Evolutionary conservation across 2,329 filamentous ascomycete species (phyloP), one percentile per base, ranked within the genome.

Genomic region (Fusarium protoensiforme): DNA sequence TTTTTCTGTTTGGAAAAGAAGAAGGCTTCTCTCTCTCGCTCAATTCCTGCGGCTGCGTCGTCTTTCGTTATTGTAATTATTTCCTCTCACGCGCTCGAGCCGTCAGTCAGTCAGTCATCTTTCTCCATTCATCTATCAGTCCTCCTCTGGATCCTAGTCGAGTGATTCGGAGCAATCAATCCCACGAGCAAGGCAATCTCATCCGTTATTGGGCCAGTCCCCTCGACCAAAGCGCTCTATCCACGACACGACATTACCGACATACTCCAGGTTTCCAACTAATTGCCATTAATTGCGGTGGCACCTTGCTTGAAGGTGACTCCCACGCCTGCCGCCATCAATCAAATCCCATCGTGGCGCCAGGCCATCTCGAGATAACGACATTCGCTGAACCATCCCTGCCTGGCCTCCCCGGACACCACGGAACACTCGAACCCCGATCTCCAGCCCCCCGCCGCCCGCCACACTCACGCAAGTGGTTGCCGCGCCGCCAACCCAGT

Each of bases 31-130:
- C 53, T 57, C 65, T 69, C 43, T 31, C 60, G 48, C 67, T 73
- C 67, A 54, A 41, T 61, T 68, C 64, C 56, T 61, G 36, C 51
- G 43, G 60, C 54, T 58, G 66, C 39, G 46, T 69, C 56, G 71
- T 74, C 71, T 66, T 66, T 74, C 71, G 71, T 72, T 73, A 53
- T 67, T 72, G 46, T 63, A 63, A 57, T 57, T 63, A 63, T 57
- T 43, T 57, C 36, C 51, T 63, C 61, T 53, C 60, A 57, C 48
- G 58, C 41, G 64, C 43, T 57, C 43, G 65, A 60, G 39, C 46
- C 53, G 53, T 68, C 46, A 48, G 24, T 43, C 41, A 48, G 46
- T 51, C 46, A 51, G 46, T 31, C 56, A 66, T 70, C 43, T 31
- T 43, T 59, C 66, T 61, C 60, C 56, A 31, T 35, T 51, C 57